Evolutionary conservation across 2,329 filamentous ascomycete species (phyloP).

Genomic region (Trichoderma guizhouense): DNA sequence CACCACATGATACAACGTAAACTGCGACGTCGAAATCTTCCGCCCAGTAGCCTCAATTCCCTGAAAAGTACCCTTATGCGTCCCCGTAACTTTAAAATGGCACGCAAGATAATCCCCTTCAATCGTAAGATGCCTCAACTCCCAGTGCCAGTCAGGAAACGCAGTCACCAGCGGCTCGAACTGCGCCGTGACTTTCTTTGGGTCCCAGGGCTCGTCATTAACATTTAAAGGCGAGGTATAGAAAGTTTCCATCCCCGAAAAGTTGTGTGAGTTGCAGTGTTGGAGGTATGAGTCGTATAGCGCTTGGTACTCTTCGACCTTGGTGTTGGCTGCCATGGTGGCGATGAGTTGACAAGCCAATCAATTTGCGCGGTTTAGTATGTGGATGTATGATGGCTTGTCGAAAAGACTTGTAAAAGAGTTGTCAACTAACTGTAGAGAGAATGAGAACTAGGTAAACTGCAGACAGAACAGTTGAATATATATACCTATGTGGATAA

Average conservation of each 20-base stretch:
- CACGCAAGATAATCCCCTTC: not conserved
- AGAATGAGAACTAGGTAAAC: not conserved
- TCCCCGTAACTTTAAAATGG: not conserved
- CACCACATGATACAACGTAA: not conserved
- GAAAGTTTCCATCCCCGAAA: rapidly evolving
- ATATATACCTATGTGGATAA: not conserved
- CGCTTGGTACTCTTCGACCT: not conserved
- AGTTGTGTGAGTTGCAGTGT: not conserved
- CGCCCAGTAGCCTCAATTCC: not conserved
- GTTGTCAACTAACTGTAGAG: not conserved
- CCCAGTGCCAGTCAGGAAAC: not conserved
- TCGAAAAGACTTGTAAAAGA: not conserved
- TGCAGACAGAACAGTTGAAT: not conserved
- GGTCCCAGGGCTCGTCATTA: not conserved
- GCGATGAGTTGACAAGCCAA: not conserved
- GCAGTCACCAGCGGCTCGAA: not conserved
- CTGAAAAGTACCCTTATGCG: not conserved
- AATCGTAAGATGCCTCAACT: not conserved
- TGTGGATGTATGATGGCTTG: not conserved
- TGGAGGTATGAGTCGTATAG: not conserved
- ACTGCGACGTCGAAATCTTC: not conserved
- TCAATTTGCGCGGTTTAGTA: not conserved
- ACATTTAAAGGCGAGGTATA: not conserved
- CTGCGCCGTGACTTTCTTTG: not conserved
- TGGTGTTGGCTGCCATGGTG: not conserved